A percentile compares a stretch with the other conserved stretches of the same genome.
Evolutionary conservation across 805 yeast species (phyloP).

Genomic region (Suhomyces emberorum): DNA sequence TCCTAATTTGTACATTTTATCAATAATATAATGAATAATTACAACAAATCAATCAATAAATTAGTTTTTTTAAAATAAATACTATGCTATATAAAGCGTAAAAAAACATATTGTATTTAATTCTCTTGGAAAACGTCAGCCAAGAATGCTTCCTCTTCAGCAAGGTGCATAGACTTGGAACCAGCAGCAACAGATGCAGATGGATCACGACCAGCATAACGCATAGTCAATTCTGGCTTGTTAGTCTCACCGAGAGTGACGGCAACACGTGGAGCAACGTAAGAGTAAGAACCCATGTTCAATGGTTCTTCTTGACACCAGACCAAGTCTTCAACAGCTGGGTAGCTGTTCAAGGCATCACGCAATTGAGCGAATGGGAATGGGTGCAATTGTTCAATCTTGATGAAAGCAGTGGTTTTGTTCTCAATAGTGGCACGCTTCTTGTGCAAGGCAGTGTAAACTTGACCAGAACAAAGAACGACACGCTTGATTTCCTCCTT

Average conservation of each 20-base stretch:
- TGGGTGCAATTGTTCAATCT: constrained; percentile 94
- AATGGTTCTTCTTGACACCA: constrained; percentile 99
- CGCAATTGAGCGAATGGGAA: constrained; percentile 96
- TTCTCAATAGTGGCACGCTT: constrained; percentile 75
- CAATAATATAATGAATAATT: too few species aligned
- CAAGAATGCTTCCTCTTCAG: constrained; percentile 87
- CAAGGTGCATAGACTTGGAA: constrained; percentile 78
- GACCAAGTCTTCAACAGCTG: constrained; percentile 80
- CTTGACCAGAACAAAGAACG: constrained; percentile 89
- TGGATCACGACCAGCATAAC: constrained; percentile 98
- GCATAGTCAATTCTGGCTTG: constrained; percentile 49
- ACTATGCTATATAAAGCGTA: neutral
- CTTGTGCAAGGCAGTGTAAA: constrained; percentile 86
- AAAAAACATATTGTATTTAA: neutral
- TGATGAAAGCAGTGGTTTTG: constrained; percentile 82
- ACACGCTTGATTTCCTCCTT: constrained; percentile 86
- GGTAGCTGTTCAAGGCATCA: constrained; percentile 76
- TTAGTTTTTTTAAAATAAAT: neutral
- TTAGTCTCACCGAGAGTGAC: constrained; percentile 76
- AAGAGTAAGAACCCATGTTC: constrained; percentile 91
- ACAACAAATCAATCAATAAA: too few species aligned
- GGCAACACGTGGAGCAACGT: constrained; percentile 75
- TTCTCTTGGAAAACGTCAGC: constrained; percentile 58
- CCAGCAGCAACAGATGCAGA: constrained; percentile 99
- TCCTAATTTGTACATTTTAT: too few species aligned